Evolutionary conservation across 116 monocot species (phyloP).

Genomic region (Dioscorea cayenensis): DNA sequence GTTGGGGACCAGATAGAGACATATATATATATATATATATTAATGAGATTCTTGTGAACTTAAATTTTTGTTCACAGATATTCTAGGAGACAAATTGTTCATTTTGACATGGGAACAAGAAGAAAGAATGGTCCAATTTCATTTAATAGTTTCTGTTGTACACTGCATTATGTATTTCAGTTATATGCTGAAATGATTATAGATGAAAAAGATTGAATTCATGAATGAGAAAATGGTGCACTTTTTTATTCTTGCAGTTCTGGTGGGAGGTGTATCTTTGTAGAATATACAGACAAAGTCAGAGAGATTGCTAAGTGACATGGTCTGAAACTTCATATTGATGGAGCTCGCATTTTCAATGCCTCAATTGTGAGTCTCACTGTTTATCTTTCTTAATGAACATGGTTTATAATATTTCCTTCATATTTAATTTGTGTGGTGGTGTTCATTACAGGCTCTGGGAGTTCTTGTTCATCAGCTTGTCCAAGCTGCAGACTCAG

Average conservation of each 20-base stretch:
- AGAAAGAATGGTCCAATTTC: neutral
- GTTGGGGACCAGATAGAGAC: no score
- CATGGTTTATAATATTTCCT: neutral
- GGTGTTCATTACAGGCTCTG: conserved; percentile 37
- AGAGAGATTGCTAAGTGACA: conserved; percentile 69
- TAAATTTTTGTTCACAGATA: no score
- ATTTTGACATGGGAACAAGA: neutral
- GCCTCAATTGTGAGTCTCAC: conserved; percentile 63
- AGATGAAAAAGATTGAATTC: neutral
- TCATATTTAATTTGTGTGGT: neutral
- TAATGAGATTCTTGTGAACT: no score
- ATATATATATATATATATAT: no score
- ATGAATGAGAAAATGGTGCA: neutral
- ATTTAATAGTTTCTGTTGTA: no score
- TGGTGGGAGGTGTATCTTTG: conserved; percentile 79
- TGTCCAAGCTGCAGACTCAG: conserved; percentile 80
- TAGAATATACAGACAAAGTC: conserved; percentile 76
- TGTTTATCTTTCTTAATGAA: neutral
- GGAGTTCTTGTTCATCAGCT: conserved; percentile 73
- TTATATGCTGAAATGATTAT: neutral
- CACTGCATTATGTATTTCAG: neutral
- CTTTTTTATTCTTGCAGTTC: conserved; percentile 32
- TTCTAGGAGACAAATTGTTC: no score
- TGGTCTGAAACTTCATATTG: conserved; percentile 90
- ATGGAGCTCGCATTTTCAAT: conserved; percentile 95